Evolutionary conservation across 2,329 filamentous ascomycete genomes (phyloP).

Genomic region (Zymoseptoria pseudotritici): DNA sequence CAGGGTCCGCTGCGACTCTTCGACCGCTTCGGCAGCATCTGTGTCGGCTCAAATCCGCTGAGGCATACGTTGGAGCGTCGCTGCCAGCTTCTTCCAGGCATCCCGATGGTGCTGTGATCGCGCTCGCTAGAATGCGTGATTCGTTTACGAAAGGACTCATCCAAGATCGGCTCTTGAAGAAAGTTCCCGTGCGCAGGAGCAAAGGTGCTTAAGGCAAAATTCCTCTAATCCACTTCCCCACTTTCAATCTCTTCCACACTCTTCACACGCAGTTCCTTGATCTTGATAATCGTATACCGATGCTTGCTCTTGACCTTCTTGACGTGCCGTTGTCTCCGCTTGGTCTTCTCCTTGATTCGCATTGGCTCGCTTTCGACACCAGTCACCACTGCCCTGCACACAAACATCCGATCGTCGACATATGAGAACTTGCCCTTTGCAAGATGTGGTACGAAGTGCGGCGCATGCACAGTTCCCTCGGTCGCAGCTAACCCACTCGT

Average conservation of each 20-base stretch:
- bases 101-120: background rate
- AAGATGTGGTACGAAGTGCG: constrained; percentile 34
- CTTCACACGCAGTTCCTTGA: constrained; percentile 71
- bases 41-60: background rate
- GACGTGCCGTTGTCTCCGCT: constrained; percentile 57
- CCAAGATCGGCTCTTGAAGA: too few relatives aligned
- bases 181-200: background rate
- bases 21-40: background rate
- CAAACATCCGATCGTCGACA: constrained; percentile 74
- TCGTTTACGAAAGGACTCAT: background rate
- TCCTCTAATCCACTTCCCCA: constrained; percentile 15
- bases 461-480: constrained; percentile 19
- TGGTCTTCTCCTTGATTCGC: constrained; percentile 51
- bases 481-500: constrained; percentile 26
- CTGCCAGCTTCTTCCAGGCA: background rate
- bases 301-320: constrained; percentile 85
- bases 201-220: background rate
- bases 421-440: constrained; percentile 42
- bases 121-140: background rate
- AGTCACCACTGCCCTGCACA: constrained; percentile 76
- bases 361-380: constrained; percentile 68
- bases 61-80: background rate
- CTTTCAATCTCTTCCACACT: constrained; percentile 47
- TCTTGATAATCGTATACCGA: constrained; percentile 73
- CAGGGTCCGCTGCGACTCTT: background rate